phyloP scores from a whole-genome alignment of 441 rosid species.

The Populus hybrid region DNA sequence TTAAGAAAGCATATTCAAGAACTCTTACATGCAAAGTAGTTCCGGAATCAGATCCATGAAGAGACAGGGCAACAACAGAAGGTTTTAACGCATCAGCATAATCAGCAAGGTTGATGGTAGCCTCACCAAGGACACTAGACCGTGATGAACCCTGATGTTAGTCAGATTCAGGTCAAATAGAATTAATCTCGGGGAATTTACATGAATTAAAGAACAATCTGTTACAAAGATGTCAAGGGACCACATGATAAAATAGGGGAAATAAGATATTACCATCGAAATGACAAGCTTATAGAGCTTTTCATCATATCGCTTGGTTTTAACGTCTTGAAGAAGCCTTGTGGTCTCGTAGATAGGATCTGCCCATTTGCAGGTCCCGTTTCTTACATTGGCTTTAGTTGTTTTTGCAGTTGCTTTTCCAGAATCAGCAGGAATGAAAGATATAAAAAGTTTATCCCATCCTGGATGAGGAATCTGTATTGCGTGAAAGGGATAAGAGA shows the following conservation, averaged over 20 bases:
- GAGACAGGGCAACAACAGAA: constrained; percentile 61
- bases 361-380: constrained; percentile 97
- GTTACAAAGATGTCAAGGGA: constrained; percentile 3
- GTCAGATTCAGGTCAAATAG: constrained; percentile 24
- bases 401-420: constrained; percentile 93
- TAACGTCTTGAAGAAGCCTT: constrained; percentile 85
- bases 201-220: constrained; percentile 2
- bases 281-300: constrained; percentile 84
- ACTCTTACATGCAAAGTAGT: constrained; percentile 86
- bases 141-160: constrained; percentile 85
- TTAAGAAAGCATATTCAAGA: constrained; percentile 23
- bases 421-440: constrained; percentile 89
- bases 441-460: constrained; percentile 97
- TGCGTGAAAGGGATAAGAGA: constrained; percentile 10
- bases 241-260: constrained; percentile 9
- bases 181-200: constrained; percentile 19
- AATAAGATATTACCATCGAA: constrained; percentile 67
- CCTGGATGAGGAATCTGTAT: constrained; percentile 84
- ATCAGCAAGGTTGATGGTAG: constrained; percentile 87
- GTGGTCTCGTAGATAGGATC: constrained; percentile 99
- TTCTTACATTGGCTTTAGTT: constrained; percentile 94
- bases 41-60: constrained; percentile 87
- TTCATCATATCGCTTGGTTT: constrained; percentile 79
- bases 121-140: constrained; percentile 93
- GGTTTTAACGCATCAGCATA: constrained; percentile 93